phyloP scores from a whole-genome alignment of 1,139 yeast species.

The Blastobotrys persicus region DNA sequence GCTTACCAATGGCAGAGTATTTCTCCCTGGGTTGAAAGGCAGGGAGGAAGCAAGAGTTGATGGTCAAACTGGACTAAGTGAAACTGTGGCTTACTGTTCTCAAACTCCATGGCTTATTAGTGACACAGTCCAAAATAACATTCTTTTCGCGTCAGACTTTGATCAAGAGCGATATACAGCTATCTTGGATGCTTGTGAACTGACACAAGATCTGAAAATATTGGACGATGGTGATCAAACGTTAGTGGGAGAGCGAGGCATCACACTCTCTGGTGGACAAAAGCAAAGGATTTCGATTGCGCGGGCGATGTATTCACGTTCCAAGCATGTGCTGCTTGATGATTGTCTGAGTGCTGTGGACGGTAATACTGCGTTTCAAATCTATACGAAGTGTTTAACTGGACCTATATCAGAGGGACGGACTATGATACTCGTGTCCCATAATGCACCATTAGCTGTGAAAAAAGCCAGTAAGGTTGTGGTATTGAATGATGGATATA shows the following conservation, averaged over 20 bases:
- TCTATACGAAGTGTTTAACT: conserved; percentile 82
- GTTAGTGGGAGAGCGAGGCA: conserved; percentile 94
- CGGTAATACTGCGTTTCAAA: conserved; percentile 91
- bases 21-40: conserved; percentile 73
- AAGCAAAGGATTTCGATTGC: conserved; percentile 95
- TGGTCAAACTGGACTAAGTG: conserved; percentile 74
- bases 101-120: conserved; percentile 95
- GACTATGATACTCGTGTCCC: conserved; percentile 89
- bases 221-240: conserved; percentile 67
- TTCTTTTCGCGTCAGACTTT: conserved; percentile 71
- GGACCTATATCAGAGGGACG: conserved; percentile 83
- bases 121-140: conserved; percentile 81
- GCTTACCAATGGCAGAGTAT: conserved; percentile 63
- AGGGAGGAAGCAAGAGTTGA: conserved; percentile 68
- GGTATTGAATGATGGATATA: conserved; percentile 78
- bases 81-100: conserved; percentile 91
- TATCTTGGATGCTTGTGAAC: conserved; percentile 67
- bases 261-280: conserved; percentile 95
- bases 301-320: conserved; percentile 83
- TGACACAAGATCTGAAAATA: conserved; percentile 75
- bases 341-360: conserved; percentile 97
- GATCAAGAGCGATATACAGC: conserved; percentile 71
- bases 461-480: conserved; percentile 77
- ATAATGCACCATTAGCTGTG: conserved; percentile 85
- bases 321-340: conserved; percentile 78